Conservation (phyloP, 257 asterid genomes). For the Przewalskia tangutica region DNA sequence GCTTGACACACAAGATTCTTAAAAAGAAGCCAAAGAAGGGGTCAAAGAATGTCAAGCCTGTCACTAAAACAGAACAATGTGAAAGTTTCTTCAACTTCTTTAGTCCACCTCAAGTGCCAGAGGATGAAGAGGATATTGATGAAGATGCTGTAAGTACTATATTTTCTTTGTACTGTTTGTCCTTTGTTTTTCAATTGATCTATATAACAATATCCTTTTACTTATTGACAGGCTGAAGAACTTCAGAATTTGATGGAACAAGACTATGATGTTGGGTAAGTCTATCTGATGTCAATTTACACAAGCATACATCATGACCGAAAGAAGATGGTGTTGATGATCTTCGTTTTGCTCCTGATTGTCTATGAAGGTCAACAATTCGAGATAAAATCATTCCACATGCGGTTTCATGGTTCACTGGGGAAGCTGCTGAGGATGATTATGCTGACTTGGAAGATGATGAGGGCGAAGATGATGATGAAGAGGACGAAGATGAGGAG, state of each 20-base stretch:
- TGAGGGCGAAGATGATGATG: constrained; percentile 21
- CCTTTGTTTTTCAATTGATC: not conserved
- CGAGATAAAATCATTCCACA: constrained; percentile 80
- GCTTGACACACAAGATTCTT: constrained; percentile 63
- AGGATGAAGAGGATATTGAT: constrained; percentile 71
- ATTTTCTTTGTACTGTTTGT: not conserved
- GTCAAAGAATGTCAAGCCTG: constrained; percentile 66
- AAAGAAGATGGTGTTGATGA: not conserved
- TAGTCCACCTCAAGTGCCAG: constrained; percentile 81
- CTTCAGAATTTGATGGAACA: constrained; percentile 82
- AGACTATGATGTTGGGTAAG: constrained; percentile 76
- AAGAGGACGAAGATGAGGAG: constrained; percentile 9
- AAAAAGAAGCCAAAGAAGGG: constrained; percentile 90
- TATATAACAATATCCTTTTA: not conserved
- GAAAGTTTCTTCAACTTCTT: constrained; percentile 91
- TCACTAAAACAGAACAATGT: constrained; percentile 69
- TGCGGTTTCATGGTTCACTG: constrained; percentile 91
- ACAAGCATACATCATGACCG: not conserved
- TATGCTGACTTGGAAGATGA: constrained; percentile 44
- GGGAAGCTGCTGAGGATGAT: constrained; percentile 73
- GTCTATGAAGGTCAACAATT: constrained; percentile 51
- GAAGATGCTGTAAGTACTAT: constrained; percentile 59
- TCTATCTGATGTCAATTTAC: not conserved
- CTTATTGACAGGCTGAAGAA: constrained; percentile 56
- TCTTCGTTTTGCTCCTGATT: not conserved